phyloP scores from a whole-genome alignment of 73 alveolate species.

The Paramecium caudatum region DNA sequence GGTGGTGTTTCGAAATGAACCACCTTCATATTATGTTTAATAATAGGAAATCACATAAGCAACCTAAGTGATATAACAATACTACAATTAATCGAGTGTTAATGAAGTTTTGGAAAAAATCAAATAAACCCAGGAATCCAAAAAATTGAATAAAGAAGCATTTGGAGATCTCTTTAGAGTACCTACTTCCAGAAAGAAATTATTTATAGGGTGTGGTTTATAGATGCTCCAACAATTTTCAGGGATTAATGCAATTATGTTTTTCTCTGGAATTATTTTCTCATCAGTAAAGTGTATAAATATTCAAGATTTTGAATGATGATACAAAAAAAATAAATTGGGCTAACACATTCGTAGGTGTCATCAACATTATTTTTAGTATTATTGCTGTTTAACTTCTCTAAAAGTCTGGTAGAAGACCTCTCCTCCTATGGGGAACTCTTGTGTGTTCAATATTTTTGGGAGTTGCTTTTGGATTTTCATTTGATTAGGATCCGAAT shows the following conservation, averaged over 20 bases:
- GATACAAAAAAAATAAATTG: neutral
- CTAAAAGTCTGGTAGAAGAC: neutral
- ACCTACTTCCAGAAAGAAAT: neutral
- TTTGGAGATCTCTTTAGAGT: neutral
- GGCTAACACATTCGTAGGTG: neutral
- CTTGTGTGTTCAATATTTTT: constrained; percentile 1
- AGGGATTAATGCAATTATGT: constrained; percentile 63
- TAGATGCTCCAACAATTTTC: neutral
- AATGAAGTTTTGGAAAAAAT: neutral
- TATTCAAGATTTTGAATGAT: neutral
- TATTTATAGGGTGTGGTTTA: constrained; percentile 35
- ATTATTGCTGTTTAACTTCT: neutral
- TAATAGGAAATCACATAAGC: neutral
- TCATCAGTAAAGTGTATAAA: neutral
- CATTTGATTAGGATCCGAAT: neutral
- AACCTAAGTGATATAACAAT: neutral
- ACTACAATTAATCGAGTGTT: neutral
- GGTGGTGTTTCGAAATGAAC: constrained; percentile 55
- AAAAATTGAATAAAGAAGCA: neutral
- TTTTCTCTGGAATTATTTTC: constrained; percentile 31
- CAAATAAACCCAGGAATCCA: neutral
- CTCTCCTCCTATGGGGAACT: constrained; percentile 22
- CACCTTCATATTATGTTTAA: constrained; percentile 62
- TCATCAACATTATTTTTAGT: neutral
- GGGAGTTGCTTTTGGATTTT: neutral